Conservation (phyloP, 768 basidiomycete genomes). For the Kwoniella pini region DNA sequence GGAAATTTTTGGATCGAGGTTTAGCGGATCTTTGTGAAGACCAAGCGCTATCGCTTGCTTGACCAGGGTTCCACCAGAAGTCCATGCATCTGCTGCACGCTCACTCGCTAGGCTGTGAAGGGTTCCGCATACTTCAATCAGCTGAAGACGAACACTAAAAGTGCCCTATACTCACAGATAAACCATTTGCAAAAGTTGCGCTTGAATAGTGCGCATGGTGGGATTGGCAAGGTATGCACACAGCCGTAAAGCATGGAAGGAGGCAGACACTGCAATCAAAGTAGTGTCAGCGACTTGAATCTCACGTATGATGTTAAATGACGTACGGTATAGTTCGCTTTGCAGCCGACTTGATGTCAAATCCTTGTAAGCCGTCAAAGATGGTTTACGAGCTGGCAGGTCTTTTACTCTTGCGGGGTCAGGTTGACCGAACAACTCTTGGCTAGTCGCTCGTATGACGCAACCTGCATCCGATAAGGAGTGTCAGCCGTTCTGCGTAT, state of each 20-base stretch:
- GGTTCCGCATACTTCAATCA: neutral
- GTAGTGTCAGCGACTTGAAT: neutral
- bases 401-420: conserved; percentile 13
- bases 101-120: conserved; percentile 29
- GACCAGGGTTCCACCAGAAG: conserved; percentile 42
- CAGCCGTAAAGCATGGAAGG: conserved; percentile 51
- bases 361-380: conserved; percentile 38
- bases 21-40: conserved; percentile 51
- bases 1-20: conserved; percentile 44
- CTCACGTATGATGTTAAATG: neutral
- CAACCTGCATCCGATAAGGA: conserved; percentile 38
- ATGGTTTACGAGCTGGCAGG: neutral
- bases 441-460: conserved; percentile 46
- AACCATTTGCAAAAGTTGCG: conserved; percentile 45
- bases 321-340: conserved; percentile 52
- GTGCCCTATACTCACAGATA: conserved; percentile 42
- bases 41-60: conserved; percentile 52
- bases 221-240: conserved; percentile 53
- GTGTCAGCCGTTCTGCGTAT: neutral
- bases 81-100: conserved; percentile 50
- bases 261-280: conserved; percentile 46
- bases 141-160: too few relatives aligned
- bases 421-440: conserved; percentile 48
- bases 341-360: conserved; percentile 50
- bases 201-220: conserved; percentile 45